phyloP scores from a whole-genome alignment of 139 green algal genomes.

The Volvox africanus region DNA sequence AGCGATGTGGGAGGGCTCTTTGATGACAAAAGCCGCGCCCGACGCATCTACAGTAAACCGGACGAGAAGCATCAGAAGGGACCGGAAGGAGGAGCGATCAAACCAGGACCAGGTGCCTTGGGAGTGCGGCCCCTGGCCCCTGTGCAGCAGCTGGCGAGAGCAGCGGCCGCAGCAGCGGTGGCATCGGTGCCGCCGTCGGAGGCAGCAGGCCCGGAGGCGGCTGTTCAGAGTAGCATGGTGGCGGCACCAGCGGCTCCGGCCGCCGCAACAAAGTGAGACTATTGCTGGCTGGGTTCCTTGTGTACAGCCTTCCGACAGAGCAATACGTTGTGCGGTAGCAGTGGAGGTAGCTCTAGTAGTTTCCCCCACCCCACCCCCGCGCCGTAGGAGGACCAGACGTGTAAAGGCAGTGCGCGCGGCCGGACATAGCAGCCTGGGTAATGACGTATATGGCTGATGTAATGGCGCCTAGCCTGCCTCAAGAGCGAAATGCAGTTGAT shows the following conservation, averaged over 20 bases:
- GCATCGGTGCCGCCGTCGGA: background rate
- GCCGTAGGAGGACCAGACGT: too few species aligned
- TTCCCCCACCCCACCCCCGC: background rate
- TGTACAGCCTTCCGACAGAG: background rate
- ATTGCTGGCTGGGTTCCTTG: background rate
- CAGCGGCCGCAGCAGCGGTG: background rate
- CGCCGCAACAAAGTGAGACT: background rate
- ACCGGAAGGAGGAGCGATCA: background rate
- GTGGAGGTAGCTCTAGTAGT: background rate
- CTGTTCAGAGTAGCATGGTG: background rate
- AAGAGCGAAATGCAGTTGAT: too few species aligned
- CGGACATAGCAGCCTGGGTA: too few species aligned
- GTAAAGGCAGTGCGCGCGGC: too few species aligned
- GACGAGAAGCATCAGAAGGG: constrained; percentile 14
- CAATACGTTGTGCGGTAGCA: background rate
- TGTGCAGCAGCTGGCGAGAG: constrained; percentile 6
- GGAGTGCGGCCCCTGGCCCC: background rate
- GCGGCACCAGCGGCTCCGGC: too few species aligned
- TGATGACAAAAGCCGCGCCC: constrained; percentile 64
- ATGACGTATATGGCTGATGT: too few species aligned
- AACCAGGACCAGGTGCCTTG: background rate
- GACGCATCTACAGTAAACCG: background rate
- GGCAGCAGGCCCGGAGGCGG: background rate
- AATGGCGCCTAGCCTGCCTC: too few species aligned
- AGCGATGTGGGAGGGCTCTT: constrained; percentile 75